Percentiles rank a stretch among this genome's conserved stretches.
These are phyloP conservation scores for Simmondsia chinensis DNA, from an alignment of 148 eudicot genomes.

Conservation along the genomic window DNA sequence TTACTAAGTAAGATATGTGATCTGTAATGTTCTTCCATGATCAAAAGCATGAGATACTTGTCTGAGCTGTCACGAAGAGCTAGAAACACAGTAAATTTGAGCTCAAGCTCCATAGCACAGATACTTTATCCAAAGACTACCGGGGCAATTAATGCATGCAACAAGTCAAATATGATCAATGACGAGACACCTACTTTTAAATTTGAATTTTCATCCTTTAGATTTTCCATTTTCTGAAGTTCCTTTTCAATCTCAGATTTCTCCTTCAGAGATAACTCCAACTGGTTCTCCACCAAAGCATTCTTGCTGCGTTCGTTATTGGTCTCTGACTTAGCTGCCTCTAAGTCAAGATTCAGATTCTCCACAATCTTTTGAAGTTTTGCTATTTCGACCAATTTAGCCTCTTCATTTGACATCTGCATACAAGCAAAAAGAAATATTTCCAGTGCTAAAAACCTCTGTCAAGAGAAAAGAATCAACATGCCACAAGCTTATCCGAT, in stretches of 20 bases:
- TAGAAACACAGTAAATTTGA: too few relatives aligned
- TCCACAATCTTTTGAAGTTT: conserved; percentile 62
- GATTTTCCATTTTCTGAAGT: conserved; percentile 34
- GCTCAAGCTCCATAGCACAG: neutral
- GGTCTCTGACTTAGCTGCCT: conserved; percentile 74
- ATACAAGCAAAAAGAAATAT: conserved; percentile 4
- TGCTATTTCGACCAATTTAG: conserved; percentile 55
- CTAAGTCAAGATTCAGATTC: conserved; percentile 54
- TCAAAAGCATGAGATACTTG: too few relatives aligned
- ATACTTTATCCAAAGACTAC: too few relatives aligned
- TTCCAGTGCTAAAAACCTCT: too few relatives aligned
- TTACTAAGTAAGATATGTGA: too few relatives aligned
- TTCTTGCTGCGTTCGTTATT: conserved; percentile 57
- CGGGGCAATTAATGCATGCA: neutral
- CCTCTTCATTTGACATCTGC: conserved; percentile 84
- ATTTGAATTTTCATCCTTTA: conserved; percentile 51
- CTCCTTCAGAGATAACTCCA: conserved; percentile 55
- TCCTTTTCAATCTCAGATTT: conserved; percentile 61
- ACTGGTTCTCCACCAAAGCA: conserved; percentile 46
- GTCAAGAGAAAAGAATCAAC: neutral
- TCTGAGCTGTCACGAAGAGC: too few relatives aligned
- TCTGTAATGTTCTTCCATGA: too few relatives aligned
- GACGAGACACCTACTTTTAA: conserved; percentile 41
- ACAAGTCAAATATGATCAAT: neutral
- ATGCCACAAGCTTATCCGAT: too few relatives aligned